A percentile compares a stretch with the other conserved stretches of the same genome.
Conservation (phyloP, 2,329 filamentous ascomycete species). For the Catunica adiposa region DNA sequence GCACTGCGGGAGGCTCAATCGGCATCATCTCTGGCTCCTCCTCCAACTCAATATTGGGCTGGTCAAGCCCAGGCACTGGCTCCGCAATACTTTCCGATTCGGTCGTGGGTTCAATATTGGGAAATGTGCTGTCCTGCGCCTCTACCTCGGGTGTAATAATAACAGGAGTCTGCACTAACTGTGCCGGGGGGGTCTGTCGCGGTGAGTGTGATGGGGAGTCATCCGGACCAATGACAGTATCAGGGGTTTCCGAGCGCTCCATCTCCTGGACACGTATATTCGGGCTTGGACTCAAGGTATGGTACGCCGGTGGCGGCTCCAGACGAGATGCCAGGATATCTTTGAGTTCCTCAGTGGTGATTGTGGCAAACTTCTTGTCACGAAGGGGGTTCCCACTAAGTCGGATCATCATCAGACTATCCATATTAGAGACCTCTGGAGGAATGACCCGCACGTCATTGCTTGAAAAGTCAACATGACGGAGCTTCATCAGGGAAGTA, state of each 20-base stretch:
- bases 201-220: not conserved
- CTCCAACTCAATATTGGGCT: not conserved
- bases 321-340: slow-evolving; percentile 50
- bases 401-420: slow-evolving; percentile 54
- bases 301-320: slow-evolving; percentile 31
- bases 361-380: slow-evolving; percentile 70
- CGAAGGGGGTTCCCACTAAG: slow-evolving; percentile 80
- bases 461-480: slow-evolving; percentile 65
- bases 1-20: not conserved
- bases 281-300: slow-evolving; percentile 7
- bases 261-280: not conserved
- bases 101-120: not conserved
- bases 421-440: slow-evolving; percentile 63
- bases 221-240: slow-evolving; percentile 14
- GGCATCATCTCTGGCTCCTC: not conserved
- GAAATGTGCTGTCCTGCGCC: not conserved
- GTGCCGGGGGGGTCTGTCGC: not conserved
- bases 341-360: slow-evolving; percentile 69
- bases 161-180: not conserved
- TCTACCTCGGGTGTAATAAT: not conserved
- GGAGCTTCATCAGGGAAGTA: slow-evolving; percentile 46
- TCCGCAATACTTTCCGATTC: not conserved
- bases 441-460: slow-evolving; percentile 70
- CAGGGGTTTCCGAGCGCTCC: slow-evolving; percentile 11
- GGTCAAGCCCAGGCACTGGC: not conserved